Evolutionary conservation across 2,329 filamentous ascomycete species (phyloP).

Genomic region (Knufia fluminis): DNA sequence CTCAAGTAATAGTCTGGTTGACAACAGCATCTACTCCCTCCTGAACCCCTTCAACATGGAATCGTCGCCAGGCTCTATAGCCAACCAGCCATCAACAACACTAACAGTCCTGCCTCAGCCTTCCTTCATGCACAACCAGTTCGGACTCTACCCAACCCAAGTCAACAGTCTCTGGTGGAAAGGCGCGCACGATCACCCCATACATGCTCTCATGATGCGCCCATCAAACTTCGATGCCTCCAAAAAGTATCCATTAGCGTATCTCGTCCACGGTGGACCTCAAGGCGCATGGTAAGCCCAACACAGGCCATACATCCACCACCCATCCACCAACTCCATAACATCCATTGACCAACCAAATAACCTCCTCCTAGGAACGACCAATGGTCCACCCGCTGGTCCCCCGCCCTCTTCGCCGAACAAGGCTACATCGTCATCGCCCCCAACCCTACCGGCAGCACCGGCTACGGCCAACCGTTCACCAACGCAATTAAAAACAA

Average conservation of each 20-base stretch:
- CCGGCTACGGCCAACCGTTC: constrained; percentile 47
- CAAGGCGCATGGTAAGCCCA: constrained; percentile 41
- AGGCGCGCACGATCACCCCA: constrained; percentile 35
- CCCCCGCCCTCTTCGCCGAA: constrained; percentile 49
- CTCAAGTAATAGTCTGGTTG: constrained; percentile 35
- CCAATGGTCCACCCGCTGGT: constrained; percentile 47
- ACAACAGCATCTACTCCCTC: constrained; percentile 37
- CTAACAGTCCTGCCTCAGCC: constrained; percentile 19
- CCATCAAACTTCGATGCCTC: constrained; percentile 37
- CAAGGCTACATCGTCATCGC: constrained; percentile 53
- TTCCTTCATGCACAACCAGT: constrained; percentile 14
- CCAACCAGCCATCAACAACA: constrained; percentile 32
- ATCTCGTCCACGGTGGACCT: constrained; percentile 47
- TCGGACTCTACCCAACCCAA: constrained; percentile 34
- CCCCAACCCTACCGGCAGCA: constrained; percentile 51
- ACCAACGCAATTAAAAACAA: constrained; percentile 43
- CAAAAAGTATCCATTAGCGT: constrained; percentile 45
- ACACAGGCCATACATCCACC: too few relatives aligned
- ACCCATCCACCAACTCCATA: too few relatives aligned
- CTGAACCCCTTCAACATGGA: constrained; percentile 29
- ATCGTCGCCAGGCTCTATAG: constrained; percentile 26
- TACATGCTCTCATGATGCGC: constrained; percentile 40
- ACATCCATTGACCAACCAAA: too few relatives aligned
- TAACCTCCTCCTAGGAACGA: too few relatives aligned
- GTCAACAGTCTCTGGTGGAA: constrained; percentile 39